Base-by-base conservation (phyloP, 306 rosid species). In the Castanea mollissima region DNA sequence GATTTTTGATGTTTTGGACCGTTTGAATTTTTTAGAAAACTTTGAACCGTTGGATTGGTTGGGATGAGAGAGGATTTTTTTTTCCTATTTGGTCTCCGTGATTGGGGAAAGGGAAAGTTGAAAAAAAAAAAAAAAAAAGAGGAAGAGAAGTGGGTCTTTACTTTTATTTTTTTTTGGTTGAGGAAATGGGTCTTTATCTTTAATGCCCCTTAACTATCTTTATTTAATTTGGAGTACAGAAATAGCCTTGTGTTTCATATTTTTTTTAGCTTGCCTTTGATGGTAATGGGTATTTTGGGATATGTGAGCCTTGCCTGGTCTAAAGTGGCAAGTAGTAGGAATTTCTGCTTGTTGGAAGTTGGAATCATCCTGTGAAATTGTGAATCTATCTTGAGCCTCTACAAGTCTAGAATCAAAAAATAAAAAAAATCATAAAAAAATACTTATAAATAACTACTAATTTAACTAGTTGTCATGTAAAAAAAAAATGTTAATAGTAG, bases 71-170 rank as follows among this genome's bases (percentile, higher is more conserved):
- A 38, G 31, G 31, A 14, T 27, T 41, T 38, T 38, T 56, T 20
- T 59, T 25, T 1, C 2, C 11, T 41, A 3, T 41, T 41, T 41
- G 46, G 74, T 67, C 79, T 38, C 74, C 38, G 71, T 71, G 76
- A 65, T 55, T 80, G 84, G 81, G 74, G 75, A 74, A 51, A 8
- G 9, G 9, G 21, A 34, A 58, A 11, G 27, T 2, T 0, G 1
- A 6, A 44, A 5, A 34, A 19, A 6, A 0, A 23, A 55, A 12
- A 11, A 35, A 35, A 29, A 6, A 8, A 8, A 41, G 2, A 4
- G n/a, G 9, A n/a, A n/a, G n/a, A n/a, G n/a, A n/a, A 2, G 3
- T n/a, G 7, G 38, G 1, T 13, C 69, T 29, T 19, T 10, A 46
- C 2, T 55, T 5, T 35, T 1, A 65, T 9, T 5, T 4, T 41